Base-by-base conservation (phyloP, 495 filamentous ascomycete genomes). In the Xylaria intraflava region DNA sequence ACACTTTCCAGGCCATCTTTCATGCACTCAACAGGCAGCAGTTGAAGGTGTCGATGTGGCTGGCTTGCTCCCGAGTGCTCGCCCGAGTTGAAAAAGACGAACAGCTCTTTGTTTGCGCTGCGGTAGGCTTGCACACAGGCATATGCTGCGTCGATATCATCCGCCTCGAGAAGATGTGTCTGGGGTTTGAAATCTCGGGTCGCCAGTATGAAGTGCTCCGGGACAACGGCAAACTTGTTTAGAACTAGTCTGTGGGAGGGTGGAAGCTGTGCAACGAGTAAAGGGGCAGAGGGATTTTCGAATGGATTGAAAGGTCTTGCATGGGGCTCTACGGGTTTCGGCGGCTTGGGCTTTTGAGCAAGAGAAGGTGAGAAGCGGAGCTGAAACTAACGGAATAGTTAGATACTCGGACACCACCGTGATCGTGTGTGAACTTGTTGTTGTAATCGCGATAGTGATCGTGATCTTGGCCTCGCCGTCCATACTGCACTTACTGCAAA, bases 61-160 rank as follows among this genome's bases (percentile, higher is more conserved):
- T 94, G 88, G 48, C 82, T 86, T 5, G 88, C 87, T 0, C 89
- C 89, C n/a, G 83, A 88, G 45, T 85, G 74, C 1, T 78, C 69
- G 9, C 89, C 89, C 24, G 83, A 88, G 60, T 94, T 94, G 74
- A 90, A 94, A 68, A 93, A 94, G 11, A 83, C 86, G 61, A 84
- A 91, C 1, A 94, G 68, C 35, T 75, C 62, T 7, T 67, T 58
- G 35, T 49, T 55, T 1, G 30, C 57, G 5, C 17, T 23, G 22
- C 66, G 66, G 76, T 88, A 94, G 16, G 77, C 77, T 42, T 76
- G 69, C 23, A 94, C 65, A 61, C 86, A 89, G 0, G 75, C 73
- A 57, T 81, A 85, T 20, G 85, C 77, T 10, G 79, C 81, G 11
- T 72, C 78, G 41, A 94, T 69, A 64, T 94, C 89, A 8, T 70